Base-by-base conservation (phyloP, 192 early-diverging fungal species). In the Entomortierella chlamydospora region DNA sequence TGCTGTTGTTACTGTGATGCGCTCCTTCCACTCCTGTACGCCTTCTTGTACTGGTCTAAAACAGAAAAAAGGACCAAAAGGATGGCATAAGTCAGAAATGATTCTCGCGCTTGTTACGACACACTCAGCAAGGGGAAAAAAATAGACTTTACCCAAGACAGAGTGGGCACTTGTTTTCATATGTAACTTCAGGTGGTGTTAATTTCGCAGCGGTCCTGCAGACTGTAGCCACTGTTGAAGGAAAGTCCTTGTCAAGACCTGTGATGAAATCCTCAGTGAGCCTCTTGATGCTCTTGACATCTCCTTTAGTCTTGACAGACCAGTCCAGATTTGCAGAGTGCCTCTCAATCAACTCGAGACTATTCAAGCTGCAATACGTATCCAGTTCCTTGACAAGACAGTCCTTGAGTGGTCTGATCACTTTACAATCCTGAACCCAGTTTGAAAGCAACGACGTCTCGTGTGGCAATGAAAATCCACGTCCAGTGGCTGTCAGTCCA, bases 161-260 rank as follows among this genome's bases (percentile, higher is more conserved):
- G 20, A 87, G 77, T 22, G 86, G 85, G 83, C 87, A 95, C 29
- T 77, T 85, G 34, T 76, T 66, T 1, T 73, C 37, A 4, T 82
- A 83, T n/a, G 77, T 72, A 15, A 83, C 84, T 28, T 85, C 83
- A 8, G 82, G 83, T 20, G 90, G 84, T 58, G 87, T 87, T 30
- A 96, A 76, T 70, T 96, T 96, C 31, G 86, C 84, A 33, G 90
- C 92, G 0, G 96, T 98, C 41, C 94, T 85, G 31, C 89, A 87
- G 12, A 98, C 90, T 1, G 95, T 98, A 30, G 89, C 89, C 5
- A 93, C 93, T 2, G 95, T 96, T 10, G 95, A 94, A 2, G 93
- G 89, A 72, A 95, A 98, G 56, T 92, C 93, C 10, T 83, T 83
- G 54, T 95, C 93, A 18, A 98, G 84, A 2, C 88, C 90, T 0